phyloP scores from a whole-genome alignment of 78 protist genomes.

The Speleostelium caveatum region DNA sequence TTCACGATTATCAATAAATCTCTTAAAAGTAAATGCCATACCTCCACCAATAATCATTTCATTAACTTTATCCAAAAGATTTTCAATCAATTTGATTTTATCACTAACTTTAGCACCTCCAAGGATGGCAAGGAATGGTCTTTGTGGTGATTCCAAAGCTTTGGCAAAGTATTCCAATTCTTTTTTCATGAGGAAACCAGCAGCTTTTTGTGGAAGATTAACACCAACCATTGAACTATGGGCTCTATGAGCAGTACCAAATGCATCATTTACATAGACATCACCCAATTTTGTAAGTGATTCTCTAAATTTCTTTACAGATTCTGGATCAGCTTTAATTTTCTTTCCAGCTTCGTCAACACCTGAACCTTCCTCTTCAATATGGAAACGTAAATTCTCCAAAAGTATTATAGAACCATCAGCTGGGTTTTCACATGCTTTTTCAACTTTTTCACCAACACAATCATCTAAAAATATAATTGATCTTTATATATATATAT shows the following conservation, averaged over 20 bases:
- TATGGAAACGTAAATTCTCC: conserved; percentile 99
- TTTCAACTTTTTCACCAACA: conserved; percentile 88
- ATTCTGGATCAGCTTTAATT: conserved; percentile 90
- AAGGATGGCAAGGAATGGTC: conserved; percentile 98
- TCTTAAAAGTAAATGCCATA: conserved; percentile 99
- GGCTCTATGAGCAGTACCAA: conserved; percentile 99
- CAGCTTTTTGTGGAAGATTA: conserved; percentile 78
- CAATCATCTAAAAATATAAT: conserved; percentile 95
- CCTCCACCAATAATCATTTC: conserved; percentile 98
- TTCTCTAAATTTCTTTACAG: conserved; percentile 92
- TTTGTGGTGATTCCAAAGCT: conserved; percentile 92
- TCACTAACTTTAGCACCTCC: conserved; percentile 98
- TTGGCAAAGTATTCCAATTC: conserved; percentile 97
- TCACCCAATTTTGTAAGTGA: conserved; percentile 96
- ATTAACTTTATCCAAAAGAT: conserved; percentile 95
- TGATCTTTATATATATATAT: not conserved
- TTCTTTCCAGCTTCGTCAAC: conserved; percentile 66
- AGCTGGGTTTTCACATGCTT: conserved; percentile 85
- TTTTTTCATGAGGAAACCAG: conserved; percentile 97
- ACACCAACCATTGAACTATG: conserved; percentile 94
- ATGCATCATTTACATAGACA: conserved; percentile 98
- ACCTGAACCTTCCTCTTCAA: conserved; percentile 96
- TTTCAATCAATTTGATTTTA: conserved; percentile 97
- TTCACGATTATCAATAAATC: conserved; percentile 83
- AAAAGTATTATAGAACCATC: conserved; percentile 91